Percentiles rank a stretch among this genome's conserved stretches.
Evolutionary conservation across 1,139 yeast genomes (phyloP).

Genomic region (Debaryomycetaceae sp.): DNA sequence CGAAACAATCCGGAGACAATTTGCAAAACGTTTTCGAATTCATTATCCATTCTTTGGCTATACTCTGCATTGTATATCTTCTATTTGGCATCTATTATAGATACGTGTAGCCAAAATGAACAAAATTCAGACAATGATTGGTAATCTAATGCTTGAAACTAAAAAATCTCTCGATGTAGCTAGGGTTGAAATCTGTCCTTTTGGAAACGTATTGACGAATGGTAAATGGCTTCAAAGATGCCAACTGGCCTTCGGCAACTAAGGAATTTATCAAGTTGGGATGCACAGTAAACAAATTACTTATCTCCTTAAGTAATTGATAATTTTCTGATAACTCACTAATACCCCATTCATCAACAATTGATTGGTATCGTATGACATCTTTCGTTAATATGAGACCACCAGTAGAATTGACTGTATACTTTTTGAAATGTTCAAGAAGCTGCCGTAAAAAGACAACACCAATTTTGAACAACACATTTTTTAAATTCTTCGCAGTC

Average conservation of each 20-base stretch:
- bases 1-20: neutral
- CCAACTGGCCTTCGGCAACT: slow-evolving; percentile 78
- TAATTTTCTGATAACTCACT: slow-evolving; percentile 65
- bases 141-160: slow-evolving; percentile 23
- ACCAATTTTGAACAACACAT: slow-evolving; percentile 59
- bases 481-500: slow-evolving; percentile 51
- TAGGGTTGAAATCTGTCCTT: slow-evolving; percentile 65
- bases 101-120: slow-evolving; percentile 1
- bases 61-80: slow-evolving; percentile 5
- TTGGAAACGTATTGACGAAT: slow-evolving; percentile 68
- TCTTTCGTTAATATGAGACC: slow-evolving; percentile 85
- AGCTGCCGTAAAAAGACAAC: slow-evolving; percentile 55
- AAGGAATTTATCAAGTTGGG: slow-evolving; percentile 65
- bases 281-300: slow-evolving; percentile 81
- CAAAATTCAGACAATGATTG: too few relatives aligned
- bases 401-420: slow-evolving; percentile 75
- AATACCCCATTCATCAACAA: slow-evolving; percentile 69
- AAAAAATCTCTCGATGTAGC: slow-evolving; percentile 50
- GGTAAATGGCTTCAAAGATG: slow-evolving; percentile 61
- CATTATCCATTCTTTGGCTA: slow-evolving; percentile 4
- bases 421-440: slow-evolving; percentile 72
- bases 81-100: slow-evolving; percentile 8
- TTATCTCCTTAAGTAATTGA: slow-evolving; percentile 73
- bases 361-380: slow-evolving; percentile 71
- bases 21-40: slow-evolving; percentile 4